Percentiles rank a stretch among this genome's conserved stretches.
These are phyloP conservation scores for Aspergillus intermedius DNA, from an alignment of 2,329 filamentous ascomycete genomes.

Conservation along the genomic window DNA sequence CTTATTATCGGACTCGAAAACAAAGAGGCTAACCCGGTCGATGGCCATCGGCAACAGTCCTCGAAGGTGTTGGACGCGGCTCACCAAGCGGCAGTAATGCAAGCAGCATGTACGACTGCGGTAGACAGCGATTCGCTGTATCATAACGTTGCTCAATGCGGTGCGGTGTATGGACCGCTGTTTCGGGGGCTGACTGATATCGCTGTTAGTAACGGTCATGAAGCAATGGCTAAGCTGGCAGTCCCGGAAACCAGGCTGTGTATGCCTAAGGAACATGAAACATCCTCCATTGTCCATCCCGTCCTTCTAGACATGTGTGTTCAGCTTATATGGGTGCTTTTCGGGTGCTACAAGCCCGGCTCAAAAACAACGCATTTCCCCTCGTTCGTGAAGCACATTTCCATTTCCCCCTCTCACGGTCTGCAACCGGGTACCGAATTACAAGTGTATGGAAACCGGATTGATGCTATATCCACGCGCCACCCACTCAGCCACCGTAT, in stretches of 20 bases:
- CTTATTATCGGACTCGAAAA: constrained; percentile 2
- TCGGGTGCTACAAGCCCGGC: neutral
- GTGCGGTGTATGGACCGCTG: constrained; percentile 46
- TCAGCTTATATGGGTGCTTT: constrained; percentile 21
- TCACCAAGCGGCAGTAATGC: neutral
- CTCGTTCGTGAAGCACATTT: neutral
- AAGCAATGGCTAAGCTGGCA: neutral
- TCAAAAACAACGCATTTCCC: neutral
- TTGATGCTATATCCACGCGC: neutral
- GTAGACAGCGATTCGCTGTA: constrained; percentile 32
- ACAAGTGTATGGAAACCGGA: neutral
- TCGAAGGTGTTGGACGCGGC: neutral
- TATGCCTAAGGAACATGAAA: constrained; percentile 45
- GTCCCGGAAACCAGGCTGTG: constrained; percentile 33
- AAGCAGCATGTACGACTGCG: neutral
- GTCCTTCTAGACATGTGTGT: constrained; percentile 39
- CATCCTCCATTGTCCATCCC: constrained; percentile 41
- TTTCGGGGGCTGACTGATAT: constrained; percentile 43
- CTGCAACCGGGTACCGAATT: neutral
- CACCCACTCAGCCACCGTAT: neutral
- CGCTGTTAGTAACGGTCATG: neutral
- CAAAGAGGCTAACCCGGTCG: neutral
- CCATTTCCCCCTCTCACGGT: neutral
- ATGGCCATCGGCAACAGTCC: neutral
- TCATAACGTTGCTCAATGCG: constrained; percentile 39